phyloP scores from a whole-genome alignment of 176 grass and related monocot species.

The Saccharum spontaneum region DNA sequence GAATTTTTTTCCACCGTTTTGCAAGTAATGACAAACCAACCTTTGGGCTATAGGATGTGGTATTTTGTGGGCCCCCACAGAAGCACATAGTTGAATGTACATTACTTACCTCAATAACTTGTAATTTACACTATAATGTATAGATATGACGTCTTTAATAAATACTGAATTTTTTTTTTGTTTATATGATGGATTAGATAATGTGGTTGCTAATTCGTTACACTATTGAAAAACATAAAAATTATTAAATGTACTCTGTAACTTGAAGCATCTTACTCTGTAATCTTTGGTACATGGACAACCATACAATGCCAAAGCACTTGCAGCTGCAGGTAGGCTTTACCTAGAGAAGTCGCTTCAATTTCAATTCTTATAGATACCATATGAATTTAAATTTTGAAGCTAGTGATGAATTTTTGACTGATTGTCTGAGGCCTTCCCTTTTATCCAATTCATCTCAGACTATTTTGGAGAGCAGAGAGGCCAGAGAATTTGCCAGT shows the following conservation, averaged over 20 bases:
- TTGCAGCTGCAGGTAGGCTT: constrained; percentile 7
- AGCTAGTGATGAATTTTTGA: constrained; percentile 16
- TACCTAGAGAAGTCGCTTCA: not conserved
- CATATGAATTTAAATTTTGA: constrained; percentile 3
- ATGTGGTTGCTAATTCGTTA: not conserved
- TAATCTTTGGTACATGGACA: not conserved
- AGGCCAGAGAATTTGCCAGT: constrained; percentile 73
- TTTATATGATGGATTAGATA: not conserved
- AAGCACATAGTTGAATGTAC: not conserved
- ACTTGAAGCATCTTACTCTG: not conserved
- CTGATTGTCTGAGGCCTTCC: constrained; percentile 3
- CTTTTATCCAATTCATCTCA: constrained; percentile 19
- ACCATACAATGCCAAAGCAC: not conserved
- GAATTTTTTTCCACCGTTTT: not conserved
- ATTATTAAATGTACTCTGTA: not conserved
- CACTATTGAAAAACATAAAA: not conserved
- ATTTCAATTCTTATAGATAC: constrained; percentile 14
- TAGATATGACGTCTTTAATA: not conserved
- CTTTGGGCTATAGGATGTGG: not conserved
- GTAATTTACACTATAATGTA: not conserved
- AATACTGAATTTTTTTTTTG: not conserved
- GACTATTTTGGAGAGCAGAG: constrained; percentile 59
- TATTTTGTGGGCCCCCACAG: not conserved
- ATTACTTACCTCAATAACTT: not conserved
- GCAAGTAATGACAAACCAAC: not conserved